Percentiles rank a stretch among this genome's conserved stretches.
Evolutionary conservation across 1,139 yeast species (phyloP).

Genomic region (Zygosaccharomyces pseudobailii): DNA sequence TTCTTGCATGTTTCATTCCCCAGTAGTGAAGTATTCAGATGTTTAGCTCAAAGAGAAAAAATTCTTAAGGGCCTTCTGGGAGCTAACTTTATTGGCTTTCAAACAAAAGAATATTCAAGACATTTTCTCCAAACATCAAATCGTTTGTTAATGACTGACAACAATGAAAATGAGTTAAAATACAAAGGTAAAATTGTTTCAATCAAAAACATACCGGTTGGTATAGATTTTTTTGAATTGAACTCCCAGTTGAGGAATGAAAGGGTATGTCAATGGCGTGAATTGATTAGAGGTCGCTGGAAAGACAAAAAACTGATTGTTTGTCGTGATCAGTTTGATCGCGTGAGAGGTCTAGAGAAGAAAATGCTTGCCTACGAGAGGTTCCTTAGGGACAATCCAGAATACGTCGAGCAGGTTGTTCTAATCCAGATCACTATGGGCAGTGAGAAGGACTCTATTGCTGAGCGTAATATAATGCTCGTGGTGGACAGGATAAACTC

Average conservation of each 20-base stretch:
- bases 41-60: slow-evolving; percentile 80
- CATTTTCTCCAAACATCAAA: slow-evolving; percentile 92
- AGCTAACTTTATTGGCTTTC: slow-evolving; percentile 83
- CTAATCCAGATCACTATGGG: slow-evolving; percentile 78
- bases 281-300: slow-evolving; percentile 76
- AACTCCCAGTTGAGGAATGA: slow-evolving; percentile 42
- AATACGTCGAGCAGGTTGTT: slow-evolving; percentile 62
- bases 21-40: slow-evolving; percentile 89
- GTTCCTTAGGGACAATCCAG: slow-evolving; percentile 67
- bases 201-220: slow-evolving; percentile 74
- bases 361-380: slow-evolving; percentile 82
- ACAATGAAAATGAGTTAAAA: slow-evolving; percentile 67
- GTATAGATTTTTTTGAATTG: slow-evolving; percentile 71
- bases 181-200: slow-evolving; percentile 63
- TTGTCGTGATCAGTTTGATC: slow-evolving; percentile 83
- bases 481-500: slow-evolving; percentile 86
- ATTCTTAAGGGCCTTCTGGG: slow-evolving; percentile 83
- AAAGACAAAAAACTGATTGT: slow-evolving; percentile 60
- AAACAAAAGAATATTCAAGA: slow-evolving; percentile 86
- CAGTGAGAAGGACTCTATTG: slow-evolving; percentile 44
- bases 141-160: slow-evolving; percentile 76
- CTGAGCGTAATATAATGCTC: slow-evolving; percentile 67
- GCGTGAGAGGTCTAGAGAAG: slow-evolving; percentile 82
- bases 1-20: slow-evolving; percentile 94
- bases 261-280: slow-evolving; percentile 65